A percentile compares a stretch with the other conserved stretches of the same genome.
Evolutionary conservation across 2,329 filamentous ascomycete genomes (phyloP).

Genomic region (Celoporthe dispersa): DNA sequence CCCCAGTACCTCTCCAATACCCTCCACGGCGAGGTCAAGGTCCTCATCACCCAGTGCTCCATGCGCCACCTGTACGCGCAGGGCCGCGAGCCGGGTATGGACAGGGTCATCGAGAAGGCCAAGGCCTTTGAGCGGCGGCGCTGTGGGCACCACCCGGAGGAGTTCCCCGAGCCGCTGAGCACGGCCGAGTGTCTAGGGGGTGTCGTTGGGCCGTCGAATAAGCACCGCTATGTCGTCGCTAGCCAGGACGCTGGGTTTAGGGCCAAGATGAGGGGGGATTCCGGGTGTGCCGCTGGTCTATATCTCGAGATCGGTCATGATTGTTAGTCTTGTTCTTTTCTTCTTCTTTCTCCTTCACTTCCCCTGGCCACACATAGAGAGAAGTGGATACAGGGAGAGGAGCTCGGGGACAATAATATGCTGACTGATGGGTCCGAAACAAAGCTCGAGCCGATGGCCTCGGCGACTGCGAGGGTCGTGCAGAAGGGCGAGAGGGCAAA

Average conservation of each 20-base stretch:
- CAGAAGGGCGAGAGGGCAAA: slow-evolving; percentile 74
- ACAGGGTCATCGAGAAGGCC: slow-evolving; percentile 71
- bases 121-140: slow-evolving; percentile 74
- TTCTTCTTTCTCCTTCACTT: slow-evolving; percentile 35
- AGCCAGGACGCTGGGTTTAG: slow-evolving; percentile 71
- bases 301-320: slow-evolving; percentile 78
- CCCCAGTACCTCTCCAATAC: slow-evolving; percentile 30
- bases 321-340: slow-evolving; percentile 61
- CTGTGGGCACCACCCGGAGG: slow-evolving; percentile 76
- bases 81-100: slow-evolving; percentile 56
- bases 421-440: background rate
- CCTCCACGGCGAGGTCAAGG: slow-evolving; percentile 78
- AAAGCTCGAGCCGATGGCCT: slow-evolving; percentile 69
- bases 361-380: no score
- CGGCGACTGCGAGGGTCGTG: slow-evolving; percentile 64
- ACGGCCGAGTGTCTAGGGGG: slow-evolving; percentile 71
- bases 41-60: slow-evolving; percentile 69
- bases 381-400: slow-evolving; percentile 22
- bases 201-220: slow-evolving; percentile 85
- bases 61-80: slow-evolving; percentile 74
- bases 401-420: no score
- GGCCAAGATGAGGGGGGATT: slow-evolving; percentile 65
- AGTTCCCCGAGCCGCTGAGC: slow-evolving; percentile 72
- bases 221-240: slow-evolving; percentile 79
- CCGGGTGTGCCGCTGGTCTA: slow-evolving; percentile 78